A percentile compares a stretch with the other conserved stretches of the same genome.
Evolutionary conservation across 2,329 filamentous ascomycete genomes (phyloP).

Genomic region (Aspergillus sclerotialis): DNA sequence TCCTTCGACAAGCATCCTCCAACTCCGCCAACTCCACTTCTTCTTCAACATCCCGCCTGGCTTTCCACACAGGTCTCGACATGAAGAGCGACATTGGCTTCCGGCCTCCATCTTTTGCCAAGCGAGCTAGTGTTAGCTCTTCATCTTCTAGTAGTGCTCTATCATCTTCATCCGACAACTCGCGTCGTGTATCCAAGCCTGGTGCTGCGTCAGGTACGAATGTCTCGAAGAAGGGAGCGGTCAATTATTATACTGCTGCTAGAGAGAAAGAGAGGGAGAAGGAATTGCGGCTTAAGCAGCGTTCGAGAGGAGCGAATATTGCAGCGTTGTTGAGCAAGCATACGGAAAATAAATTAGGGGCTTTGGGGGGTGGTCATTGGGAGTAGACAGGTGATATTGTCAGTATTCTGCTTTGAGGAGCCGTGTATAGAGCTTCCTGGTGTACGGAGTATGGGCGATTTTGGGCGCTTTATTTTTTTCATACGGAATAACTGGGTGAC

Average conservation of each 20-base stretch:
- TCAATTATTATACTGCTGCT: slow-evolving; percentile 50
- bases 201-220: slow-evolving; percentile 30
- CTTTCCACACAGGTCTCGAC: slow-evolving; percentile 23
- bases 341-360: slow-evolving; percentile 30
- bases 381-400: too few relatives aligned
- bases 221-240: slow-evolving; percentile 52
- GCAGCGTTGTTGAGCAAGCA: slow-evolving; percentile 33
- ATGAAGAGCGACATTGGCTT: slow-evolving; percentile 21
- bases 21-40: slow-evolving; percentile 29
- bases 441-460: too few relatives aligned
- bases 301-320: slow-evolving; percentile 29
- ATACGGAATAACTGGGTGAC: too few relatives aligned
- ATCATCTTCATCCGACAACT: slow-evolving; percentile 14
- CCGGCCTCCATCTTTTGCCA: slow-evolving; percentile 24
- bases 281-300: slow-evolving; percentile 45
- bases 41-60: slow-evolving; percentile 20
- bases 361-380: slow-evolving; percentile 33
- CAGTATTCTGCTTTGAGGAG: slow-evolving; percentile 1
- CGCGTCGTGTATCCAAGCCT: slow-evolving; percentile 18
- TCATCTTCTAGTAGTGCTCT: slow-evolving; percentile 16
- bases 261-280: slow-evolving; percentile 54
- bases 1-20: slow-evolving; percentile 40
- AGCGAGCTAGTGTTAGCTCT: slow-evolving; percentile 22
- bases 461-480: too few relatives aligned
- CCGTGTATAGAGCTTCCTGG: too few relatives aligned